Evolutionary conservation across 768 basidiomycete species (phyloP).

Genomic region (Steccherinum ochraceum): DNA sequence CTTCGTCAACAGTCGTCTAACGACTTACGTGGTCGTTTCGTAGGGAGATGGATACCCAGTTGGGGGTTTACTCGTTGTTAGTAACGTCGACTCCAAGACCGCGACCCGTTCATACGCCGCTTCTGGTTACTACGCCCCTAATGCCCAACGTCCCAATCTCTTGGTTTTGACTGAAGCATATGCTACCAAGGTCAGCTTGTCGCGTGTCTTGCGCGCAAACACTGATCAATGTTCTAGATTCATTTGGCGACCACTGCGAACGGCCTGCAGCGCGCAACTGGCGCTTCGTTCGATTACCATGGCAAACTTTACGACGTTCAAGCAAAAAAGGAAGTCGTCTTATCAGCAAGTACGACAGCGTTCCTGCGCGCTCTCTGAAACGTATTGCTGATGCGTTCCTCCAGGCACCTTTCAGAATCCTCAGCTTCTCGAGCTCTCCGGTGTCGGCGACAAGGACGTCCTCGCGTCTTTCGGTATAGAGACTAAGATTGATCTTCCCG

Average conservation of each 20-base stretch:
- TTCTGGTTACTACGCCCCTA: conserved; percentile 24
- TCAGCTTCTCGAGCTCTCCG: conserved; percentile 36
- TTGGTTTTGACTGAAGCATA: conserved; percentile 19
- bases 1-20: too few relatives aligned
- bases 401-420: conserved; percentile 26
- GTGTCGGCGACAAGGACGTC: conserved; percentile 29
- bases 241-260: neutral
- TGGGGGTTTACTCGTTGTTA: conserved; percentile 3
- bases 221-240: too few relatives aligned
- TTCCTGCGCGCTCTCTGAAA: neutral
- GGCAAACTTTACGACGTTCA: neutral
- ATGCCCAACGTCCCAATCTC: conserved; percentile 21
- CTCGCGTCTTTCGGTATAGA: conserved; percentile 25
- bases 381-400: neutral
- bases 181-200: conserved; percentile 6
- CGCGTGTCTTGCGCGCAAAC: too few relatives aligned
- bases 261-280: neutral
- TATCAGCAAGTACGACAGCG: conserved; percentile 2
- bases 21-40: too few relatives aligned
- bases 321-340: conserved; percentile 2
- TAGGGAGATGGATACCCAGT: conserved; percentile 12
- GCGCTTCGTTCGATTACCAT: neutral
- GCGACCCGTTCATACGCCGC: conserved; percentile 22
- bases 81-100: conserved; percentile 17
- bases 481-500: conserved; percentile 29